Conservation (phyloP, 345 rosid genomes). For the Corchorus capsularis region DNA sequence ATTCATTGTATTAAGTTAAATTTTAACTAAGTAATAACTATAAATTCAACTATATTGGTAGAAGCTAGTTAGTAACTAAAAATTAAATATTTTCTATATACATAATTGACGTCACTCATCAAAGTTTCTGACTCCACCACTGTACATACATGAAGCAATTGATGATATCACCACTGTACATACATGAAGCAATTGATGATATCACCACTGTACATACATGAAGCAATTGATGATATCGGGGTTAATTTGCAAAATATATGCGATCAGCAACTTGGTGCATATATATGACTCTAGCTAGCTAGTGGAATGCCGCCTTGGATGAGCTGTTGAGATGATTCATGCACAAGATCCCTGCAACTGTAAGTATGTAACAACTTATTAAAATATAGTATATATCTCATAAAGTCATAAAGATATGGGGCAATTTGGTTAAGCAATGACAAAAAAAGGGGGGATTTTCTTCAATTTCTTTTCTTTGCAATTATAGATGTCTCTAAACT, state of each 20-base stretch:
- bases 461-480: background rate
- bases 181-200: too few species aligned
- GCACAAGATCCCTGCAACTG: background rate
- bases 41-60: too few species aligned
- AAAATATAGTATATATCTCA: background rate
- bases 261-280: background rate
- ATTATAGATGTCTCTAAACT: background rate
- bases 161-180: too few species aligned
- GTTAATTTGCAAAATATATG: background rate
- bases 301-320: background rate
- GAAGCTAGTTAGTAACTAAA: too few species aligned
- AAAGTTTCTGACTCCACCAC: too few species aligned
- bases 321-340: slow-evolving; percentile 1
- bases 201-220: too few species aligned
- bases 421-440: slow-evolving; percentile 1
- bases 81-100: too few species aligned
- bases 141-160: too few species aligned
- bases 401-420: background rate
- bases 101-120: too few species aligned
- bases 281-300: background rate
- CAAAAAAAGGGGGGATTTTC: background rate
- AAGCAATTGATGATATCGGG: too few species aligned
- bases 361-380: background rate
- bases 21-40: too few species aligned
- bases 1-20: too few species aligned